These are phyloP conservation scores for Exophiala spinifera DNA, from an alignment of 2,329 filamentous ascomycete species.

Conservation along the genomic window DNA sequence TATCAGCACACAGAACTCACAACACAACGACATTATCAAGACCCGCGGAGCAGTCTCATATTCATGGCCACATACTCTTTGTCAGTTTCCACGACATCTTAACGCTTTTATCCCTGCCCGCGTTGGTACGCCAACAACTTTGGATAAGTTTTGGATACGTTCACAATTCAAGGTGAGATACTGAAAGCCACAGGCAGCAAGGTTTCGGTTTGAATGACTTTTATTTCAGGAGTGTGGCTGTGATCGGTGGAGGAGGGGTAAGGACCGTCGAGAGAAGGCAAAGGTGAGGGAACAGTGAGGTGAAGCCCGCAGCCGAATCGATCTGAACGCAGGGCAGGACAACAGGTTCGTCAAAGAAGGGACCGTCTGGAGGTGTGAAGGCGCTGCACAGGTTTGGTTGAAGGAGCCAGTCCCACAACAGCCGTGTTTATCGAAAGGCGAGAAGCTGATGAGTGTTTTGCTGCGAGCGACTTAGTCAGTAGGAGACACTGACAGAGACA, in stretches of 20 bases:
- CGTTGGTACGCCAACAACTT: background rate
- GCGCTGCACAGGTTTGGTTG: background rate
- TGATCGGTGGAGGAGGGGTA: conserved; percentile 12
- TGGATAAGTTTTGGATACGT: background rate
- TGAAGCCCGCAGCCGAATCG: background rate
- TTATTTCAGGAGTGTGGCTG: background rate
- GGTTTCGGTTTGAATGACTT: background rate
- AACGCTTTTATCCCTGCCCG: conserved; percentile 1
- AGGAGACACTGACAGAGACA: background rate
- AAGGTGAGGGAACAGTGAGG: conserved; percentile 7
- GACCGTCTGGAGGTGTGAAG: background rate
- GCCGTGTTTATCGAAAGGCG: background rate
- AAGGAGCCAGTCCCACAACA: background rate
- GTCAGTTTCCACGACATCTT: conserved; percentile 74
- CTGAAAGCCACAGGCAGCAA: conserved; percentile 1
- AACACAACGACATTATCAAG: background rate
- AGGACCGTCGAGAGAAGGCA: conserved; percentile 2
- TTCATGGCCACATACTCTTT: conserved; percentile 59
- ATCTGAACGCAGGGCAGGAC: background rate
- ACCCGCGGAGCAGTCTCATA: background rate
- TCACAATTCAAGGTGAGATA: conserved; percentile 6
- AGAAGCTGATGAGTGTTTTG: background rate
- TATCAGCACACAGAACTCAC: conserved; percentile 8
- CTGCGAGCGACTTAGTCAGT: background rate
- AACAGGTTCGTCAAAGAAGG: background rate